Conservation (phyloP, 495 filamentous ascomycete species). For the Friedmanniomyces simplex region DNA sequence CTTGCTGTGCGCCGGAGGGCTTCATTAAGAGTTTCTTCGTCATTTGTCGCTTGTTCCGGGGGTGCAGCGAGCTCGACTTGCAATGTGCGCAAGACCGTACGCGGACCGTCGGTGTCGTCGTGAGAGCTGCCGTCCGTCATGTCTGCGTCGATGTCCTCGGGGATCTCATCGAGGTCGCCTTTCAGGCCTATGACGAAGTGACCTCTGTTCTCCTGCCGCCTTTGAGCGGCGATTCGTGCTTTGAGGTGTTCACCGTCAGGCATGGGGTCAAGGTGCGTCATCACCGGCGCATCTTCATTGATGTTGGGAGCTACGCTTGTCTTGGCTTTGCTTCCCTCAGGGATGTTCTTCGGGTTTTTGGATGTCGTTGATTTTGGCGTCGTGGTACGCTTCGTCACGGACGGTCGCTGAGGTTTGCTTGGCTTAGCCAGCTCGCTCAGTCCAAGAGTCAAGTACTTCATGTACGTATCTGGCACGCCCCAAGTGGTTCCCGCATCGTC, state of each 20-base stretch:
- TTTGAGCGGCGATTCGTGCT: constrained; percentile 24
- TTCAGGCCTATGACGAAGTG: constrained; percentile 63
- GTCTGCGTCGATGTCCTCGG: constrained; percentile 22
- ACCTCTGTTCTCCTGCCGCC: constrained; percentile 36
- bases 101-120: constrained; percentile 33
- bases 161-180: constrained; percentile 45
- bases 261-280: constrained; percentile 29
- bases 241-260: constrained; percentile 27
- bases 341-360: neutral
- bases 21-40: neutral
- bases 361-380: neutral
- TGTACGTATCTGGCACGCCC: constrained; percentile 35
- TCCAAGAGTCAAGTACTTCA: constrained; percentile 46
- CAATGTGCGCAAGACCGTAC: constrained; percentile 42
- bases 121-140: constrained; percentile 30
- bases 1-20: neutral
- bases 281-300: constrained; percentile 4
- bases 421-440: constrained; percentile 15
- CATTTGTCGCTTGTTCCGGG: neutral
- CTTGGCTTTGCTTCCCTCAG: neutral
- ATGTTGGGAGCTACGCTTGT: neutral
- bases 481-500: constrained; percentile 35
- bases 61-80: constrained; percentile 31
- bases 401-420: constrained; percentile 4
- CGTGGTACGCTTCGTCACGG: neutral